These are phyloP conservation scores for Suillus sp. DNA, from an alignment of 768 basidiomycete species.

Conservation along the genomic window DNA sequence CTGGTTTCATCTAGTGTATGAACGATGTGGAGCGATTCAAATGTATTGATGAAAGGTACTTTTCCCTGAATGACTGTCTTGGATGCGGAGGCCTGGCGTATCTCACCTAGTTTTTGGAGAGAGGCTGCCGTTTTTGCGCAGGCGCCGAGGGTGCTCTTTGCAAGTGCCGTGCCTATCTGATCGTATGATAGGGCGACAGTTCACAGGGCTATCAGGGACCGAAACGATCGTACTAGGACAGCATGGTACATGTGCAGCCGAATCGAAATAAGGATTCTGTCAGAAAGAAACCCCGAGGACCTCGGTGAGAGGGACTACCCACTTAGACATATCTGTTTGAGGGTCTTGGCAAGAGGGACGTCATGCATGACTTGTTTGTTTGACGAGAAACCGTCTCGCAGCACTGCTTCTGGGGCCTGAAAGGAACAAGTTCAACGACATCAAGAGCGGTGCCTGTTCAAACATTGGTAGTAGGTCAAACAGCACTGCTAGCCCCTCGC, in stretches of 20 bases:
- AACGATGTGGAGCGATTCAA: neutral
- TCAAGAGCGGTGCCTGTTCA: neutral
- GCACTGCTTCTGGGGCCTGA: neutral
- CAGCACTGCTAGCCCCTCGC: neutral
- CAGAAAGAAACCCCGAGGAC: neutral
- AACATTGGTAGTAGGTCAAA: neutral
- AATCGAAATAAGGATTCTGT: neutral
- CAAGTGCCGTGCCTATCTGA: neutral
- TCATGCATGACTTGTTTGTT: neutral
- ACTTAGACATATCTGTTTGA: neutral
- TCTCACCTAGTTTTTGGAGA: neutral
- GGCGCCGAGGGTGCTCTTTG: neutral
- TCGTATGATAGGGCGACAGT: neutral
- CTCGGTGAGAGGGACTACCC: neutral
- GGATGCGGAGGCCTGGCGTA: neutral
- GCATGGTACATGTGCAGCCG: neutral
- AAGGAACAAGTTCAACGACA: neutral
- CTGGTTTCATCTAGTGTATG: neutral
- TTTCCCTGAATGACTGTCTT: neutral
- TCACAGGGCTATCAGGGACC: neutral
- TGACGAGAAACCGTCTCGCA: neutral
- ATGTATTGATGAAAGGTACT: neutral
- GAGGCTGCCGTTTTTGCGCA: neutral
- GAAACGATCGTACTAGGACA: neutral
- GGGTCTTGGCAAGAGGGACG: neutral